phyloP scores from a whole-genome alignment of 139 green algal genomes.

The Dunaliella primolecta region DNA sequence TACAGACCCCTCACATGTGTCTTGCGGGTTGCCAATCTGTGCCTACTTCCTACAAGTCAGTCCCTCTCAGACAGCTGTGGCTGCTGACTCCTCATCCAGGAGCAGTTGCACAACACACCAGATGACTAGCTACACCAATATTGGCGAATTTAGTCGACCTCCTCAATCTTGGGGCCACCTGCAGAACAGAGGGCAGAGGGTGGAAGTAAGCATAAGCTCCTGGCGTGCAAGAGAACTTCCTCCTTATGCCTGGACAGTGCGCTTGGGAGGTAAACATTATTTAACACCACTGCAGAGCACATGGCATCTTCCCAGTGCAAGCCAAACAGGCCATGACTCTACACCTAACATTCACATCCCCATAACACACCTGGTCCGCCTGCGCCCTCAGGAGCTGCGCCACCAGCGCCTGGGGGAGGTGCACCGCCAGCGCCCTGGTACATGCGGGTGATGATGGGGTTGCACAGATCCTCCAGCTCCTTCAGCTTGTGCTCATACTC shows the following conservation, averaged over 20 bases:
- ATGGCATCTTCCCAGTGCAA: too few relatives aligned
- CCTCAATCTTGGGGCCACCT: conserved; percentile 78
- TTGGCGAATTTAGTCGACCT: conserved; percentile 70
- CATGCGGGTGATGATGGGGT: conserved; percentile 86
- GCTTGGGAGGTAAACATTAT: too few relatives aligned
- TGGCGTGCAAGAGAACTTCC: too few relatives aligned
- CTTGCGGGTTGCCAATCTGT: too few relatives aligned
- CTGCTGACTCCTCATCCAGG: too few relatives aligned
- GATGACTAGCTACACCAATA: neutral
- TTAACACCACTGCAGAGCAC: too few relatives aligned
- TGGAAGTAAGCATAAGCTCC: too few relatives aligned
- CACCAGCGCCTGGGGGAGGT: conserved; percentile 32
- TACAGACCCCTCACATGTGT: neutral
- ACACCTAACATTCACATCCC: too few relatives aligned
- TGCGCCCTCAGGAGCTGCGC: neutral
- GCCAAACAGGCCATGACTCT: too few relatives aligned
- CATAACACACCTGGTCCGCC: conserved; percentile 30
- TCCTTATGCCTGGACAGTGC: too few relatives aligned
- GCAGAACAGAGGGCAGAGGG: neutral
- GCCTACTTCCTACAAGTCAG: too few relatives aligned
- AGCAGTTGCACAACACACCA: neutral
- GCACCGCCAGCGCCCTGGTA: conserved; percentile 61
- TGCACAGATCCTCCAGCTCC: conserved; percentile 92
- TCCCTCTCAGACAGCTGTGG: too few relatives aligned
- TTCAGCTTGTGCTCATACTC: conserved; percentile 98